Evolutionary conservation across 148 eudicot species (phyloP).

Genomic region (Vaccinium macrocarpon): DNA sequence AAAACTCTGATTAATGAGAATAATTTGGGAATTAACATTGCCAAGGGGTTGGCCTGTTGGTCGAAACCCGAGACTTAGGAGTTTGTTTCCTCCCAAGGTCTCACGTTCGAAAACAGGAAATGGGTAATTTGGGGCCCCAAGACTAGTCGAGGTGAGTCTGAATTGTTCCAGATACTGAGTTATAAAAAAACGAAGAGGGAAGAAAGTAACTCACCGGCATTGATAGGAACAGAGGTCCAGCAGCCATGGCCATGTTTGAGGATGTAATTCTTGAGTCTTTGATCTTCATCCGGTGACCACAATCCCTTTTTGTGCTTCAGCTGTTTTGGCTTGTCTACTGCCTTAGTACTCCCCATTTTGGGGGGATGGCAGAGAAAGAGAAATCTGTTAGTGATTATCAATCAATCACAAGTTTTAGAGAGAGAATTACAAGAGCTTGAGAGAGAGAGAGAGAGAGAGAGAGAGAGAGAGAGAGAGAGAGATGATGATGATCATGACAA

Average conservation of each 20-base stretch:
- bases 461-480: not conserved
- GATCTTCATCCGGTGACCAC: conserved; percentile 95
- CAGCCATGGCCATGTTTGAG: conserved; percentile 70
- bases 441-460: not conserved
- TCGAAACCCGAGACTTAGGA: too few species aligned
- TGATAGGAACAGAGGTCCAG: conserved; percentile 76
- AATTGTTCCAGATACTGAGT: too few species aligned
- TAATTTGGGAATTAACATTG: too few species aligned
- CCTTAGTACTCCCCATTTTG: conserved; percentile 38
- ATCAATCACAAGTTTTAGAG: not conserved
- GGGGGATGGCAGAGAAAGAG: not conserved
- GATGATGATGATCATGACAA: conserved; percentile 2
- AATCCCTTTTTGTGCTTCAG: conserved; percentile 72
- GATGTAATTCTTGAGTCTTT: conserved; percentile 55
- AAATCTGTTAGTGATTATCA: not conserved
- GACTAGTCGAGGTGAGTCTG: too few species aligned
- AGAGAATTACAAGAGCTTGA: not conserved
- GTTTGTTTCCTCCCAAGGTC: too few species aligned
- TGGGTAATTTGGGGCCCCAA: too few species aligned
- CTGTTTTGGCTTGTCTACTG: conserved; percentile 28
- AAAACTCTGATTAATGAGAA: too few species aligned
- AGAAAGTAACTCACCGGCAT: conserved; percentile 53
- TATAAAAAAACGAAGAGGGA: not conserved
- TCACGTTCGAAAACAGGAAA: too few species aligned
- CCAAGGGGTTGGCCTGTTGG: too few species aligned